Base-by-base conservation (phyloP, 2,329 filamentous ascomycete species). In the Beauveria caledonica region DNA sequence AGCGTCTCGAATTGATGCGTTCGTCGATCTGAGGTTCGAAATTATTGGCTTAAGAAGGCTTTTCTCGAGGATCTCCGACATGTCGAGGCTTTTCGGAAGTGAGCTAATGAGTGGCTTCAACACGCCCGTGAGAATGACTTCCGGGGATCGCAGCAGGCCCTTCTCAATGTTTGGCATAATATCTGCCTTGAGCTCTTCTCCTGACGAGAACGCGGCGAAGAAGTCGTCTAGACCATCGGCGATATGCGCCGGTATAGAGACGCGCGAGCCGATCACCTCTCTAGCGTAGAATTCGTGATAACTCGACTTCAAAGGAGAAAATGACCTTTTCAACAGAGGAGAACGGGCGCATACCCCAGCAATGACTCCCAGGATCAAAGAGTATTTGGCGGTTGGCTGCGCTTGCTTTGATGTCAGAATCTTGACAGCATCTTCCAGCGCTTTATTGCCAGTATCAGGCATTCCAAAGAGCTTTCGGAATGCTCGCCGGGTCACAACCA, bases 11-110 rank as follows among this genome's bases (percentile, higher is more conserved):
- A 97, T 90, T 2, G 75, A 74, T 15, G 84, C 77, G 71, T 96
- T 97, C 68, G 89, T 92, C 1, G 94, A 97, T 73, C 96, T 97
- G 72, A 92, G 80, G 70, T 92, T 96, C 45, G 91, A 86, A n/a
- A 97, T 75, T 13, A 99, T 77, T 6, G 92, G 90, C 72, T 96
- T 97, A 42, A 95, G 74, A 40, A 99, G 79, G 63, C 88, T 89
- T 27, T 80, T 78, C 57, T 83, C 80, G 19, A 97, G 78, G 5
- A 89, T 76, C 42, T 85, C 82, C 9, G 93, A 93, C 19, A 97
- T 79, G 68, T 99, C 93, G 66, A 94, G 80, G 6, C 78, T 77
- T 29, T 76, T 70, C 1, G 91, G 86, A 7, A 99, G 77, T 29
- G 90, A 84, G 9, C 80, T 73, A 62, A 95, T 80, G 50, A 97